A percentile compares a stretch with the other conserved stretches of the same genome.
phyloP scores from a whole-genome alignment of 2,329 filamentous ascomycete genomes.

The Zymoseptoria brevis region DNA sequence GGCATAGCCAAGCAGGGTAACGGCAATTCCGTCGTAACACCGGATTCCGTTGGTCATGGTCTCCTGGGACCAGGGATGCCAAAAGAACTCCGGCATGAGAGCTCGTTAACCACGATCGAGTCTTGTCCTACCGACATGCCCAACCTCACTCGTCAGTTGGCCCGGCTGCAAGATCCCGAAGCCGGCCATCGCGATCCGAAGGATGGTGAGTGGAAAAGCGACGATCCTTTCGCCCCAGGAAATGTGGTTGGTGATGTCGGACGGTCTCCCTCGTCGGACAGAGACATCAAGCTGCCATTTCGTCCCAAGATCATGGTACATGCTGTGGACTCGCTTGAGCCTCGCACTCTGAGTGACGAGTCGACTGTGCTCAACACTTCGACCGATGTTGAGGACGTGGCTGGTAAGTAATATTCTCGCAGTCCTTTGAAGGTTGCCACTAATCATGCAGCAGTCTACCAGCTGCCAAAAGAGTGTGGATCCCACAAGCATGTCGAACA shows the following conservation, averaged over 20 bases:
- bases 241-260: constrained; percentile 6
- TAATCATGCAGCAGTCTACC: background rate
- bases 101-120: constrained; percentile 4
- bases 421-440: background rate
- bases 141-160: constrained; percentile 12
- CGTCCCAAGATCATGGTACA: constrained; percentile 13
- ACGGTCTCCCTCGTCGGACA: constrained; percentile 1
- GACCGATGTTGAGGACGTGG: background rate
- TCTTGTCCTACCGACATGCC: constrained; percentile 11
- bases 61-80: background rate
- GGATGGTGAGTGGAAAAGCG: constrained; percentile 12
- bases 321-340: constrained; percentile 1
- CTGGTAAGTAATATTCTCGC: background rate
- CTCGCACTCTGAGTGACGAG: constrained; percentile 4
- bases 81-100: background rate
- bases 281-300: constrained; percentile 8
- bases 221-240: constrained; percentile 16
- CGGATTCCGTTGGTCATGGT: background rate
- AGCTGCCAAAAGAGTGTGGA: background rate
- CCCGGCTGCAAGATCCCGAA: constrained; percentile 3
- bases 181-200: constrained; percentile 8
- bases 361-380: background rate
- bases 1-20: constrained; percentile 19
- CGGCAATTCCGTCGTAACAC: background rate
- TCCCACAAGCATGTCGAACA: background rate